Conservation (phyloP, 2,329 filamentous ascomycete species). For the Decorospora gaudefroyi region DNA sequence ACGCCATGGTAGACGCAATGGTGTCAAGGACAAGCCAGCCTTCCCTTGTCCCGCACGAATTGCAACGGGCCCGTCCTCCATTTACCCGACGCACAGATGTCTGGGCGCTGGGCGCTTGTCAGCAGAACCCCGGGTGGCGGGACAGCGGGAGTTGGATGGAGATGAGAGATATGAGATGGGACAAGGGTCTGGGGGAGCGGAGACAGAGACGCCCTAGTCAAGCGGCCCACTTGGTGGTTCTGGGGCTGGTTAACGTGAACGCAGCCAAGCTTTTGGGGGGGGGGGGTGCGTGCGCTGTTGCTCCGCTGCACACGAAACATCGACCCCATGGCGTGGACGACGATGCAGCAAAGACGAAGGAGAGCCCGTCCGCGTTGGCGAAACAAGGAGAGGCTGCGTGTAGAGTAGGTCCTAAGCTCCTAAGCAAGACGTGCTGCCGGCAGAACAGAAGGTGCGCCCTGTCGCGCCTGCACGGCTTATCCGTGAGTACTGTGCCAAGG, state of each 20-base stretch:
- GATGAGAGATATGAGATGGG: neutral
- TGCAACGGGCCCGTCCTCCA: constrained; percentile 27
- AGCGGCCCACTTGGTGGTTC: constrained; percentile 3
- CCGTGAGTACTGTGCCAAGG: constrained; percentile 41
- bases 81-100: constrained; percentile 39
- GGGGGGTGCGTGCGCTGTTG: too few species aligned
- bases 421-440: constrained; percentile 21
- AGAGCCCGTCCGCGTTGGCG: too few species aligned
- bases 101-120: constrained; percentile 27
- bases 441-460: too few species aligned
- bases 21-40: constrained; percentile 3
- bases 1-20: constrained; percentile 7
- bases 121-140: constrained; percentile 20
- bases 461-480: constrained; percentile 28
- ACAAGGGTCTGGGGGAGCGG: constrained; percentile 9
- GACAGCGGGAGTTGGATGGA: constrained; percentile 14
- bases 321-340: too few species aligned
- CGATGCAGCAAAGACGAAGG: too few species aligned
- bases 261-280: too few species aligned
- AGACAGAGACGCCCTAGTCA: constrained; percentile 9
- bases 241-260: too few species aligned
- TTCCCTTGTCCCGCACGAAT: constrained; percentile 38
- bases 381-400: too few species aligned
- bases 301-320: too few species aligned
- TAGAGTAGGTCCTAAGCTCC: too few species aligned